These are phyloP conservation scores for Backusella australiensis DNA, from an alignment of 192 early-diverging fungal species.

Conservation along the genomic window DNA sequence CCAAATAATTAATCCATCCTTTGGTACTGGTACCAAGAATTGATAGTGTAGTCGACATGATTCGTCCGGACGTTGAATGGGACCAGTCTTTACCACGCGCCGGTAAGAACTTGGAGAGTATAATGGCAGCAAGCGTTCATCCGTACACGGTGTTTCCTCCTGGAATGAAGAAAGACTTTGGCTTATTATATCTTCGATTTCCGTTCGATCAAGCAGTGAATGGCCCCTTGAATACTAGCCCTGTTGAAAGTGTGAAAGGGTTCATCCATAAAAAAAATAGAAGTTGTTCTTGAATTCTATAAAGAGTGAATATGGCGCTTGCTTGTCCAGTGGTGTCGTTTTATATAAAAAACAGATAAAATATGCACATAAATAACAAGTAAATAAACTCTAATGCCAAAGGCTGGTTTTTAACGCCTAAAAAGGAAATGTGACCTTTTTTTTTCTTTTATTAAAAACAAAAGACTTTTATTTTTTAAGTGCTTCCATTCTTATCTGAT, in stretches of 20 bases:
- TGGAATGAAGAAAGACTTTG: not conserved
- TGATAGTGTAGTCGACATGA: conserved; percentile 11
- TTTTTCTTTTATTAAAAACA: too few species aligned
- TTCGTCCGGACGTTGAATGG: conserved; percentile 12
- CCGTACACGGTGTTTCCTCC: not conserved
- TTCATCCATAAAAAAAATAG: not conserved
- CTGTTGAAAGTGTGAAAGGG: not conserved
- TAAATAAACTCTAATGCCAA: too few species aligned
- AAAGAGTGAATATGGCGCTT: not conserved
- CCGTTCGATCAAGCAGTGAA: not conserved
- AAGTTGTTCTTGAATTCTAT: not conserved
- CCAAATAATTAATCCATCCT: not conserved
- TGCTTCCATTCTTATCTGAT: too few species aligned
- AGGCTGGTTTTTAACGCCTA: too few species aligned
- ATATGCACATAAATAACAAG: too few species aligned
- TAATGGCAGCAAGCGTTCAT: not conserved
- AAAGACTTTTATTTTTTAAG: too few species aligned
- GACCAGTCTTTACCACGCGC: not conserved
- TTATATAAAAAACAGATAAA: too few species aligned
- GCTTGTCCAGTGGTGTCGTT: not conserved
- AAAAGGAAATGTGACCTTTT: too few species aligned
- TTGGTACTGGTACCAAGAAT: not conserved
- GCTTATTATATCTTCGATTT: not conserved
- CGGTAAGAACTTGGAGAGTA: not conserved
- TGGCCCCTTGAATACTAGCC: not conserved